Evolutionary conservation across 2,329 filamentous ascomycete genomes (phyloP), one percentile per base, ranked within the genome.

Genomic region (Cryphonectria radicalis): DNA sequence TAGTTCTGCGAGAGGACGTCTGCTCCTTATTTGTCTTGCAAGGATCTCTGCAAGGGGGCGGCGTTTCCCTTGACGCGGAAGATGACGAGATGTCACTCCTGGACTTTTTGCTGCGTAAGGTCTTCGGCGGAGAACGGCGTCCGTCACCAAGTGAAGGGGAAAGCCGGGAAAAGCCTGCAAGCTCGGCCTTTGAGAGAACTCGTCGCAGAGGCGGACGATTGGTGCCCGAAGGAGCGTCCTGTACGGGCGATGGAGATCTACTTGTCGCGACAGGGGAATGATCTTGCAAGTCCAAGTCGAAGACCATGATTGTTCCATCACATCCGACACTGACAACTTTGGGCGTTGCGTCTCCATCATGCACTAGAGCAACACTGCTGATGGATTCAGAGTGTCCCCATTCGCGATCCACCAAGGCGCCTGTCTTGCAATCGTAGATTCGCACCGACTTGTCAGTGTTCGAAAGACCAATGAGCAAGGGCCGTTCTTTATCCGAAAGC

Each of bases 381-480:
- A 99, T 94, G 11, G 95, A 92, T 78, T 98, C 95, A 0, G 95
- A 97, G 76, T 99, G 96, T 0, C 96, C 96, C 89, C 94, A 98
- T 81, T 98, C 96, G 57, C 94, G 90, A 66, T 94, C 92, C 40
- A 98, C 82, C 70, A 99, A 91, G 1, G 84, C 83, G 11, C 95
- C 95, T 59, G 89, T 90, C 73, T 92, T 90, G 42, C 89, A 85
- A 75, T 97, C 93, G 77, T 99, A 99, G 22, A 99, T 84, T 50
- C 96, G 88, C 70, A 99, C 91, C 0, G 96, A 98, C 79, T 98
- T 99, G 80, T 99, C 96, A 0, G 93, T 97, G 76, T 95, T 95
- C 11, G 95, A 98, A 14, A 96, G 88, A n/a, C 94, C 95, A 25
- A 96, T 87, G 67, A 99, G 86, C 66, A 97, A 88, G 40, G 90